Conservation (phyloP, 1,139 yeast species). For the Yamadazyma jaroonii region DNA sequence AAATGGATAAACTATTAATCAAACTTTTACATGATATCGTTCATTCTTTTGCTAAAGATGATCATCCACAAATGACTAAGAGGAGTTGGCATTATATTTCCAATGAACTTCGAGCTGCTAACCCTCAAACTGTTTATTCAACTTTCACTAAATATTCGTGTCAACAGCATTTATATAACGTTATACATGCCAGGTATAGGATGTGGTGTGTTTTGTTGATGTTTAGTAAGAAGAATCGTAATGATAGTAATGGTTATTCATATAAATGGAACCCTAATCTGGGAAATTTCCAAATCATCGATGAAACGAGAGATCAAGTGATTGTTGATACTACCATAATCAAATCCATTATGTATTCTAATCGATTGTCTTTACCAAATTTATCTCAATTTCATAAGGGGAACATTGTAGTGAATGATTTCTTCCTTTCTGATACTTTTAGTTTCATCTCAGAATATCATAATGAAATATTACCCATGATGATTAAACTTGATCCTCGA, state of each 20-base stretch:
- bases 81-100: slow-evolving; percentile 41
- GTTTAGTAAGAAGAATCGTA: slow-evolving; percentile 22
- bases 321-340: slow-evolving; percentile 32
- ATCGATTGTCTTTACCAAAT: slow-evolving; percentile 31
- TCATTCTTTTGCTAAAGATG: slow-evolving; percentile 33
- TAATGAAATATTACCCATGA: slow-evolving; percentile 35
- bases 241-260: slow-evolving; percentile 22
- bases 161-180: slow-evolving; percentile 37
- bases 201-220: slow-evolving; percentile 36
- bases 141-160: slow-evolving; percentile 44
- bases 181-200: slow-evolving; percentile 37
- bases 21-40: slow-evolving; percentile 36
- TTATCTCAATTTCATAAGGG: slow-evolving; percentile 33
- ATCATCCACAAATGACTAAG: slow-evolving; percentile 32
- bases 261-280: slow-evolving; percentile 38
- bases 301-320: slow-evolving; percentile 21
- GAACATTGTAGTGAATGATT: slow-evolving; percentile 35
- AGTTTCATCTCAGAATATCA: slow-evolving; percentile 39
- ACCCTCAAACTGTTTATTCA: slow-evolving; percentile 42
- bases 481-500: slow-evolving; percentile 26
- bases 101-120: slow-evolving; percentile 34
- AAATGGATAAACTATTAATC: slow-evolving; percentile 37
- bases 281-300: slow-evolving; percentile 36
- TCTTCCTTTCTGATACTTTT: slow-evolving; percentile 36
- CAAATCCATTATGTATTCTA: slow-evolving; percentile 33